A percentile compares a stretch with the other conserved stretches of the same genome.
Evolutionary conservation across 2,329 filamentous ascomycete genomes (phyloP).

Genomic region (Lachnellula arida): DNA sequence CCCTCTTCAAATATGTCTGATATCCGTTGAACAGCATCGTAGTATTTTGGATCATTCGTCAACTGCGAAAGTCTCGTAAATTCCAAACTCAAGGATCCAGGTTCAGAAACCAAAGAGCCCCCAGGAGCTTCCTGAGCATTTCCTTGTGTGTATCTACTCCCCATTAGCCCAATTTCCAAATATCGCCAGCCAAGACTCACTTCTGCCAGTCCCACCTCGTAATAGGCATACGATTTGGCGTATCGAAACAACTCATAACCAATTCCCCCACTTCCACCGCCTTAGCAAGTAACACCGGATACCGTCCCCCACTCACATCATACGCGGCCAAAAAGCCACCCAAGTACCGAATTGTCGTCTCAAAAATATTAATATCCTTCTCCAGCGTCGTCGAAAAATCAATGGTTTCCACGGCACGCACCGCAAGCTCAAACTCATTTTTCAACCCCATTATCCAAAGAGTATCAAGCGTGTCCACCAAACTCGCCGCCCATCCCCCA

Average conservation of each 20-base stretch:
- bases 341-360: slow-evolving; percentile 87
- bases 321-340: slow-evolving; percentile 83
- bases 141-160: slow-evolving; percentile 33
- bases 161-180: slow-evolving; percentile 37
- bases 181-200: slow-evolving; percentile 37
- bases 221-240: slow-evolving; percentile 88
- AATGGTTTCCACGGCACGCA: slow-evolving; percentile 63
- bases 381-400: slow-evolving; percentile 67
- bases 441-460: slow-evolving; percentile 82
- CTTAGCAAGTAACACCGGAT: slow-evolving; percentile 63
- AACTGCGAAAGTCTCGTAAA: slow-evolving; percentile 62
- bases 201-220: slow-evolving; percentile 40
- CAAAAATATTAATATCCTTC: slow-evolving; percentile 56
- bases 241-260: slow-evolving; percentile 70
- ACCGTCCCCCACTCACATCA: slow-evolving; percentile 70
- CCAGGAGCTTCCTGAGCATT: slow-evolving; percentile 56
- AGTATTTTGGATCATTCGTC: slow-evolving; percentile 57
- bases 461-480: slow-evolving; percentile 79
- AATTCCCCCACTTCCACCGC: slow-evolving; percentile 68
- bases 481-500: slow-evolving; percentile 83
- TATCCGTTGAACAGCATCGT: slow-evolving; percentile 57
- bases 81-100: slow-evolving; percentile 54
- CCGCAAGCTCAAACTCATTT: slow-evolving; percentile 74
- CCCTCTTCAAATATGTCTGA: slow-evolving; percentile 48
- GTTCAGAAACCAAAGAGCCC: slow-evolving; percentile 52